Base-by-base conservation (phyloP, 2,329 filamentous ascomycete genomes). In the Curvularia sp. region DNA sequence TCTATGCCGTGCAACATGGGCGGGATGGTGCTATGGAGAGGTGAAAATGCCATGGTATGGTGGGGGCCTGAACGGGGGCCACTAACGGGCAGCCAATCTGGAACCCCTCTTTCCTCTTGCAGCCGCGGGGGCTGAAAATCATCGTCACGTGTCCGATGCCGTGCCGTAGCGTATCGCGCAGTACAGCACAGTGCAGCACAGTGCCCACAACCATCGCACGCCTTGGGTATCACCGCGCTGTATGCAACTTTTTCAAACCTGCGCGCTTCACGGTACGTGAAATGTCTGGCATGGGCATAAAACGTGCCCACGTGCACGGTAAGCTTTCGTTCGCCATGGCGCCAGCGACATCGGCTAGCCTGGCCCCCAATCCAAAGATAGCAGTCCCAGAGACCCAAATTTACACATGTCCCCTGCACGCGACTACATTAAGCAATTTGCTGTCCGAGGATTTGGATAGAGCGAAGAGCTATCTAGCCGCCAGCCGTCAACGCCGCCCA, bases 331-430 rank as follows among this genome's bases (percentile, higher is more conserved):
- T 61, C 58, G 57, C 47, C 56, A 47, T 55, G 33, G 38, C 20
- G 39, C 46, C 48, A 30, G 61, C 66, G 55, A 62, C 39, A 53
- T 63, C 60, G 56, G 61, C 53, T 61, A 57, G 47, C 28, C 33
- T 59, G 47, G 48, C 24, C 35, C 43, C 22, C 47, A 26, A 39
- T 13, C 47, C 20, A 26, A 38, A 42, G 35, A 43, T 41, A 31
- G n/a, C 5, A 22, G 9, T 30, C 41, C 13, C 22, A 8, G 6
- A 24, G 4, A 44, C n/a, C 7, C 42, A 28, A 44, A 44, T 28
- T 44, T n/a, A 44, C n/a, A 26, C 42, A 28, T 38, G 35, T 24
- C 42, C 26, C 22, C 42, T 44, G 24, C 42, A 44, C 12, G 13
- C 24, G 2, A 28, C 35, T 35, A 28, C 24, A n/a, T 44, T 8